phyloP scores from a whole-genome alignment of 1,284 basidiomycete species.

The Fomitiporia mediterranea region DNA sequence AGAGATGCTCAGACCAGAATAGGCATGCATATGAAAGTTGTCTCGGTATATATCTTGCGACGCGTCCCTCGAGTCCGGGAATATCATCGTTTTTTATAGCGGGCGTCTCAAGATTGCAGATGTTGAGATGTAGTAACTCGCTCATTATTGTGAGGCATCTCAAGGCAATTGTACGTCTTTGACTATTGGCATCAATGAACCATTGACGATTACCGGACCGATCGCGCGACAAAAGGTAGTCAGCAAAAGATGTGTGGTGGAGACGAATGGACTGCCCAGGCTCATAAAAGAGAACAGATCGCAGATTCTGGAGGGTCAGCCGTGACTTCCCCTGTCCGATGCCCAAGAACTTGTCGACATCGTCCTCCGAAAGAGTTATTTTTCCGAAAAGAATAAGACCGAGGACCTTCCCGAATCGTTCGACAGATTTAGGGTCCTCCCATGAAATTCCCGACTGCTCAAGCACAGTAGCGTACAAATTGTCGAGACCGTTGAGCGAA shows the following conservation, averaged over 20 bases:
- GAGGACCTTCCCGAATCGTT: too few relatives aligned
- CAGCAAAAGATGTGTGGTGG: neutral
- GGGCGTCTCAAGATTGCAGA: conserved; percentile 5
- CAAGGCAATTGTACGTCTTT: neutral
- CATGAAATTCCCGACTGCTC: too few relatives aligned
- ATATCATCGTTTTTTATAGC: conserved; percentile 1
- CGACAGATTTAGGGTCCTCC: too few relatives aligned
- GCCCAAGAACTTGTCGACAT: too few relatives aligned
- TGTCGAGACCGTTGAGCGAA: too few relatives aligned
- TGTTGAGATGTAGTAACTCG: conserved; percentile 1
- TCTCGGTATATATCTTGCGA: neutral
- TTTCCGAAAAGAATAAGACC: too few relatives aligned
- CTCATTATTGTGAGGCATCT: neutral
- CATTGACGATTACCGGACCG: neutral
- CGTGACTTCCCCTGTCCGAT: too few relatives aligned
- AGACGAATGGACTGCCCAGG: neutral
- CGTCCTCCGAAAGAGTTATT: too few relatives aligned
- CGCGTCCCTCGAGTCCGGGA: neutral
- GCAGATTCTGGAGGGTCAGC: neutral
- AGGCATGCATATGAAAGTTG: conserved; percentile 1
- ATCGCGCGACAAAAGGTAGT: neutral
- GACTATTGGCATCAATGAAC: neutral
- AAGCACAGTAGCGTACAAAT: too few relatives aligned
- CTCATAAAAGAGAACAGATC: neutral
- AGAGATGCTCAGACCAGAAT: conserved; percentile 3